Evolutionary conservation across 768 basidiomycete species (phyloP).

Genomic region (Hebeloma cylindrosporum): DNA sequence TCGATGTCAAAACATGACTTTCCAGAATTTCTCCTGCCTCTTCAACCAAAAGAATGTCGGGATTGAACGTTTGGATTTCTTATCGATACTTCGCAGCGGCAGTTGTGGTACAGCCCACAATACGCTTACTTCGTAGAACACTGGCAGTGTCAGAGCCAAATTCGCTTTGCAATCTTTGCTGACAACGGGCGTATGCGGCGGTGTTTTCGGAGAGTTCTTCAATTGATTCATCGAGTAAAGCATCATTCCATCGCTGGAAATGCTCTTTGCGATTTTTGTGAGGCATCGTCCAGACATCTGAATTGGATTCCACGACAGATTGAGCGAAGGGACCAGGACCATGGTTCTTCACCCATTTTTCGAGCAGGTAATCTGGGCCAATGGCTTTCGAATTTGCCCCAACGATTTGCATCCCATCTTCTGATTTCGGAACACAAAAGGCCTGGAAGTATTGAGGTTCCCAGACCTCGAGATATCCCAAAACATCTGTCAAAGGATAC

Average conservation of each 20-base stretch:
- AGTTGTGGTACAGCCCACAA: slow-evolving; percentile 71
- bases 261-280: slow-evolving; percentile 41
- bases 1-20: slow-evolving; percentile 61
- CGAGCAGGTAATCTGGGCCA: too few species aligned
- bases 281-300: slow-evolving; percentile 51
- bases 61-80: slow-evolving; percentile 44
- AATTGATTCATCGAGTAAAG: slow-evolving; percentile 47
- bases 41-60: slow-evolving; percentile 62
- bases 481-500: too few species aligned
- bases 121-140: slow-evolving; percentile 45
- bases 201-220: slow-evolving; percentile 43
- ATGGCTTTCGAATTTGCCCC: too few species aligned
- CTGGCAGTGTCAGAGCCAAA: too few species aligned
- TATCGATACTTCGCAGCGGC: slow-evolving; percentile 61
- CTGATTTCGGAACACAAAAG: too few species aligned
- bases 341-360: too few species aligned
- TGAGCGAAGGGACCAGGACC: too few species aligned
- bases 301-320: slow-evolving; percentile 20
- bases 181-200: slow-evolving; percentile 19
- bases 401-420: too few species aligned
- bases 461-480: too few species aligned
- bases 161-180: not conserved
- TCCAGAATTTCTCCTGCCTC: slow-evolving; percentile 76
- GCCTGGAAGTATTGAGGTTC: too few species aligned
- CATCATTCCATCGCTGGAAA: slow-evolving; percentile 47